A percentile compares a stretch with the other conserved stretches of the same genome.
Conservation (phyloP, 1,284 basidiomycete genomes). For the Mycosarcoma mackinlayi region DNA sequence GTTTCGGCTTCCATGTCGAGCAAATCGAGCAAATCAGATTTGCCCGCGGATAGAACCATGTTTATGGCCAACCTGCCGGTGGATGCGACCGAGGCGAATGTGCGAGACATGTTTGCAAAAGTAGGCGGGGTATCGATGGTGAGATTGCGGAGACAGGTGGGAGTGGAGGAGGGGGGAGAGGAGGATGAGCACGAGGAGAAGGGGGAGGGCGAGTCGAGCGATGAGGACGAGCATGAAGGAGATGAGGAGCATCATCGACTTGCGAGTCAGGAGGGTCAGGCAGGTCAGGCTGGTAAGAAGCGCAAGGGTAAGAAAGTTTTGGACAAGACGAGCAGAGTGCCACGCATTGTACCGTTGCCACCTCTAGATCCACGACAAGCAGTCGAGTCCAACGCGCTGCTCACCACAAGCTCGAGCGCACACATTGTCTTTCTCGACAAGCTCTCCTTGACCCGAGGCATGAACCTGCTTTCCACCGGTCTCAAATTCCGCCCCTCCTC, state of each 20-base stretch:
- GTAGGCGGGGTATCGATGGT: slow-evolving; percentile 55
- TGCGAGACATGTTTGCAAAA: slow-evolving; percentile 55
- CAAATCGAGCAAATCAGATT: slow-evolving; percentile 6
- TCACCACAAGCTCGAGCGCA: slow-evolving; percentile 49
- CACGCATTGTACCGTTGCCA: slow-evolving; percentile 39
- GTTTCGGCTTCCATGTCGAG: slow-evolving; percentile 6
- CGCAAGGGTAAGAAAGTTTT: slow-evolving; percentile 6
- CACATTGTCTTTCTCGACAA: slow-evolving; percentile 63
- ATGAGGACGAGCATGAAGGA: slow-evolving; percentile 14
- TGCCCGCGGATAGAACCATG: slow-evolving; percentile 55
- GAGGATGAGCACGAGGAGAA: slow-evolving; percentile 44
- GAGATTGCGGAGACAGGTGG: slow-evolving; percentile 18
- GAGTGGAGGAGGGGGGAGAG: slow-evolving; percentile 19
- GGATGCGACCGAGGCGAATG: slow-evolving; percentile 54
- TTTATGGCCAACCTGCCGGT: slow-evolving; percentile 64
- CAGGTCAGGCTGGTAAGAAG: slow-evolving; percentile 16
- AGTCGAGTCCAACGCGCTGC: slow-evolving; percentile 20
- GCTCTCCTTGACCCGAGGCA: slow-evolving; percentile 43
- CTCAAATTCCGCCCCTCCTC: slow-evolving; percentile 18
- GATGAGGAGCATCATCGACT: slow-evolving; percentile 18
- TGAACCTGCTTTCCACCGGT: slow-evolving; percentile 26
- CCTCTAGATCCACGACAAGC: slow-evolving; percentile 34
- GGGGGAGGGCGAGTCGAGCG: slow-evolving; percentile 26
- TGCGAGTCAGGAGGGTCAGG: neutral
- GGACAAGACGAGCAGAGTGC: slow-evolving; percentile 23